A percentile compares a stretch with the other conserved stretches of the same genome.
phyloP scores from a whole-genome alignment of 2,329 filamentous ascomycete genomes.

The Gliomastix tumulicola region DNA sequence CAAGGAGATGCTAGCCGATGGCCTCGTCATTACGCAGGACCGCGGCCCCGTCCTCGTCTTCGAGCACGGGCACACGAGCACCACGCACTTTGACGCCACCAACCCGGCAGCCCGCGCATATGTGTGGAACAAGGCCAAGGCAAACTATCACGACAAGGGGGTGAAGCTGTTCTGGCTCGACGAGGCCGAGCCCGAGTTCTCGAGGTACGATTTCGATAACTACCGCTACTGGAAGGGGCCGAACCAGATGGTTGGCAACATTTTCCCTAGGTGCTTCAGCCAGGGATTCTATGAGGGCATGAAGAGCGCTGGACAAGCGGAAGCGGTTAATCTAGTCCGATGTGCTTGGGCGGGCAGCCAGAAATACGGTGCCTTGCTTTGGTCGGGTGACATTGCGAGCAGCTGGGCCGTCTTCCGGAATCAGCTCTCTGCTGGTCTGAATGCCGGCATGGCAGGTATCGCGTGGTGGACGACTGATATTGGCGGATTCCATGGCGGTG shows the following conservation, averaged over 20 bases:
- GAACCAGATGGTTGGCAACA: slow-evolving; percentile 43
- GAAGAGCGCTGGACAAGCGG: slow-evolving; percentile 39
- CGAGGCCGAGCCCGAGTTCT: slow-evolving; percentile 62
- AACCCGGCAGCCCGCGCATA: slow-evolving; percentile 51
- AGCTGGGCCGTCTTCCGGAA: slow-evolving; percentile 53
- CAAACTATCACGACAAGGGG: slow-evolving; percentile 56
- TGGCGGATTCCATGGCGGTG: slow-evolving; percentile 61
- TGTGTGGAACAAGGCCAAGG: slow-evolving; percentile 51
- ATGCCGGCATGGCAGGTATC: slow-evolving; percentile 58
- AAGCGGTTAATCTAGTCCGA: slow-evolving; percentile 48
- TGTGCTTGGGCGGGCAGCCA: slow-evolving; percentile 50
- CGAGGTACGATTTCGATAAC: slow-evolving; percentile 58
- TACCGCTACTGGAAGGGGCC: slow-evolving; percentile 47
- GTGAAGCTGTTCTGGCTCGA: slow-evolving; percentile 63
- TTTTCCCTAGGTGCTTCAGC: slow-evolving; percentile 52
- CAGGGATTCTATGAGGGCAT: slow-evolving; percentile 54
- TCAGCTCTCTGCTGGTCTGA: slow-evolving; percentile 56
- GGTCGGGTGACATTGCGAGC: slow-evolving; percentile 60
- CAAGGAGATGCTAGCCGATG: slow-evolving; percentile 52
- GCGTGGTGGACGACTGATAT: slow-evolving; percentile 68
- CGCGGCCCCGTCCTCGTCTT: slow-evolving; percentile 51
- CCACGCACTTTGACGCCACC: slow-evolving; percentile 56
- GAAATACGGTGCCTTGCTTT: slow-evolving; percentile 57
- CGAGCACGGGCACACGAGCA: slow-evolving; percentile 52
- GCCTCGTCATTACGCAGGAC: slow-evolving; percentile 53